Percentiles rank a stretch among this genome's conserved stretches.
Evolutionary conservation across 164 flowering plant species (phyloP).

Genomic region (Vitis rupestris): DNA sequence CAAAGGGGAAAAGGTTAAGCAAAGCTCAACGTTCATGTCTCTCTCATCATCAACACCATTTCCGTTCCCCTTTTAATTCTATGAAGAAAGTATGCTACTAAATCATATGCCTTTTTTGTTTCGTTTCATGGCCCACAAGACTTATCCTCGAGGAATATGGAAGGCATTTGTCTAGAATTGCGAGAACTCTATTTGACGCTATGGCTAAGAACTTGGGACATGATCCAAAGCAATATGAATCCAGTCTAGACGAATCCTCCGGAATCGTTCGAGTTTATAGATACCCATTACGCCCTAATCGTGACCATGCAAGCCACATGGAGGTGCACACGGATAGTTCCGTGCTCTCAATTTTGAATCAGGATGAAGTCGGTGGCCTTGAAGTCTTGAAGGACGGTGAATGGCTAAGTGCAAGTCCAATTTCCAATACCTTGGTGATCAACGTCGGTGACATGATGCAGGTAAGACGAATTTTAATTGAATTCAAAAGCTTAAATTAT

Average conservation of each 20-base stretch:
- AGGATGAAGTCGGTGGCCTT: constrained; percentile 62
- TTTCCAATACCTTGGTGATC: constrained; percentile 48
- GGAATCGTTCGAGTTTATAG: constrained; percentile 43
- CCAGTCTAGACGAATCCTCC: constrained; percentile 40
- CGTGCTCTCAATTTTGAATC: constrained; percentile 49
- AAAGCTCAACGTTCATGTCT: too few species aligned
- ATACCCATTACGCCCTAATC: constrained; percentile 29
- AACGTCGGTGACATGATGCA: constrained; percentile 86
- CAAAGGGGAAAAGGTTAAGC: too few species aligned
- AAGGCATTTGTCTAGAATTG: constrained; percentile 43
- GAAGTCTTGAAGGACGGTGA: constrained; percentile 44
- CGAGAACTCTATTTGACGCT: constrained; percentile 33
- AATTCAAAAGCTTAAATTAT: too few species aligned
- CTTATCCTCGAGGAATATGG: constrained; percentile 51
- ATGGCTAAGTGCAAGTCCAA: constrained; percentile 49
- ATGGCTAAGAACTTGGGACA: constrained; percentile 34
- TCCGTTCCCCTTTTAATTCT: neutral
- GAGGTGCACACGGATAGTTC: constrained; percentile 72
- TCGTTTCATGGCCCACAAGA: constrained; percentile 17
- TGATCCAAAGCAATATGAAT: constrained; percentile 7
- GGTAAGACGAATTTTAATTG: constrained; percentile 25
- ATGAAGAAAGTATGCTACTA: neutral
- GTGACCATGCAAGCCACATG: constrained; percentile 30
- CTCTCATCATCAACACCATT: too few species aligned
- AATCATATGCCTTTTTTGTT: neutral